Evolutionary conservation across 306 rosid genomes (phyloP).

Genomic region (Lathyrus sativus): DNA sequence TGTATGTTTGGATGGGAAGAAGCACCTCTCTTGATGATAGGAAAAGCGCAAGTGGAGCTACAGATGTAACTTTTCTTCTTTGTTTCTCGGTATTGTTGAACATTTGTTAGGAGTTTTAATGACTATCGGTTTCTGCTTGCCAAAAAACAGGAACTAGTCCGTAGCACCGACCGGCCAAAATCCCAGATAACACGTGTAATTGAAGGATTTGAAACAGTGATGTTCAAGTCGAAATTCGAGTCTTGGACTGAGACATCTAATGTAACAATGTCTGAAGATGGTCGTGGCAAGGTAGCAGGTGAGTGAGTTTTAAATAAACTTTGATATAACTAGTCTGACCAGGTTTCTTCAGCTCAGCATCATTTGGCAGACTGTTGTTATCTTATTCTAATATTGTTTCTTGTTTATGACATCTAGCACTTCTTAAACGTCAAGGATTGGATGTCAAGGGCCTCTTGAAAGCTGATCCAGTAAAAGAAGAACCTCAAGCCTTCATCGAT

Average conservation of each 20-base stretch:
- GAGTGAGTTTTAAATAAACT: slow-evolving; percentile 51
- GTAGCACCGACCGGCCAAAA: slow-evolving; percentile 54
- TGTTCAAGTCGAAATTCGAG: slow-evolving; percentile 85
- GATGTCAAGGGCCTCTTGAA: slow-evolving; percentile 96
- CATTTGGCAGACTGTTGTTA: background rate
- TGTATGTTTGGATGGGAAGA: slow-evolving; percentile 94
- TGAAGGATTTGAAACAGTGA: slow-evolving; percentile 95
- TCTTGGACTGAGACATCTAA: slow-evolving; percentile 81
- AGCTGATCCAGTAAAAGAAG: slow-evolving; percentile 89
- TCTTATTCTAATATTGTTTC: slow-evolving; percentile 31
- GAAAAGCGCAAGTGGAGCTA: slow-evolving; percentile 76
- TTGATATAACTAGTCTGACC: slow-evolving; percentile 32
- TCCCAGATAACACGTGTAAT: slow-evolving; percentile 80
- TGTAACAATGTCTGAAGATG: slow-evolving; percentile 77
- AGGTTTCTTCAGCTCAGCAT: slow-evolving; percentile 30
- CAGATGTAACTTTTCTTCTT: slow-evolving; percentile 65
- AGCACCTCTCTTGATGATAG: slow-evolving; percentile 84
- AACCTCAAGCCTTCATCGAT: slow-evolving; percentile 87
- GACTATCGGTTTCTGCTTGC: slow-evolving; percentile 36
- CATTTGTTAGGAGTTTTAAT: slow-evolving; percentile 34
- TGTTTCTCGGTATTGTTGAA: slow-evolving; percentile 33
- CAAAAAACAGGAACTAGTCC: slow-evolving; percentile 63
- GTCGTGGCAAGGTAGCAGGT: slow-evolving; percentile 99
- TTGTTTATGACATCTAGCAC: slow-evolving; percentile 62
- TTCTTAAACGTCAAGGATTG: slow-evolving; percentile 95